Base-by-base conservation (phyloP, 441 rosid genomes). In the Raphanus hybrid region DNA sequence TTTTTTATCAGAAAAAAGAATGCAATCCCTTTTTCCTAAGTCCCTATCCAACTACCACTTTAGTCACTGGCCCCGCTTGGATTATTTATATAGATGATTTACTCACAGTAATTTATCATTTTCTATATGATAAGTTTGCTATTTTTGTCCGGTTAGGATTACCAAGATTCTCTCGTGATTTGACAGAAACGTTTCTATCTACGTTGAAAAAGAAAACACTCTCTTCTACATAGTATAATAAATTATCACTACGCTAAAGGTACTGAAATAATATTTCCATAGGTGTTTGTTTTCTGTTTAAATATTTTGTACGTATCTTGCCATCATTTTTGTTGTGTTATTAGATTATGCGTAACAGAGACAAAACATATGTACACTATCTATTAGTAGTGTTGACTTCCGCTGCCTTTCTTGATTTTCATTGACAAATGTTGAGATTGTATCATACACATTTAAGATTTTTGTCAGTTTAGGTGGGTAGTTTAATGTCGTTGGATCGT, bases 351-450 rank as follows among this genome's bases (percentile, higher is more conserved):
- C 41, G 48, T 66, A 59, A 67, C 54, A 66, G 20, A 67, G 69
- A 60, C 64, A 78, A 78, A 72, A 34, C 77, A 73, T 54, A 54
- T 73, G 55, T 61, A 29, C 60, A 61, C 20, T 45, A 78, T 60
- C 54, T 68, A 68, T 61, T 52, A 68, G 43, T 67, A 68, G 74
- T 52, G 78, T 78, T 73, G 74, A 67, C 78, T 68, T 73, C 57
- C 41, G 29, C 69, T 64, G 27, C 64, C 77, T 54, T 73, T 62
- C 63, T 64, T 67, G 27, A 32, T 75, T 75, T 67, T 15, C 59
- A 74, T 43, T 74, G 57, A 78, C 74, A 67, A 74, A 57, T 74
- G 10, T 74, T 64, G 69, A 45, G 45, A 8, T n/a, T 68, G 7
- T 37, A 50, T 39, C 69, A 35, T 3, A 52, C 32, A 68, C 41